These are phyloP conservation scores for Mycena crocata DNA, from an alignment of 768 basidiomycete species.

Conservation along the genomic window DNA sequence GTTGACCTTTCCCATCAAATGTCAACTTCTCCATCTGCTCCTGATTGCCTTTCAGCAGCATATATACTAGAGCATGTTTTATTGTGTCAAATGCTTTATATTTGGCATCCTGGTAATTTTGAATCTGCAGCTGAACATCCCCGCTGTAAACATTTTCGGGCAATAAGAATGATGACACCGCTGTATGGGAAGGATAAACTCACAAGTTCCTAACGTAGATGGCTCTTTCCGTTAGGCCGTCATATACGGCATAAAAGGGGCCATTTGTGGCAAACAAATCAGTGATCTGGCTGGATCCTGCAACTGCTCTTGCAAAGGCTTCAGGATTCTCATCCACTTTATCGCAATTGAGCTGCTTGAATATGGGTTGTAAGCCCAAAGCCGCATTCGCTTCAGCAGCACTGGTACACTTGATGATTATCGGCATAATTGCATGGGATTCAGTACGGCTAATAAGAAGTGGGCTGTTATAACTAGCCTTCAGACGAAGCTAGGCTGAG, in stretches of 20 bases:
- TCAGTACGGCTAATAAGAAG: not conserved
- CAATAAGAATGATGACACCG: not conserved
- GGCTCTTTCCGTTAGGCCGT: not conserved
- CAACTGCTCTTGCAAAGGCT: not conserved
- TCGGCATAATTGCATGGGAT: slow-evolving; percentile 6
- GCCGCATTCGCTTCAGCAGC: not conserved
- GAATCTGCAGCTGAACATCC: not conserved
- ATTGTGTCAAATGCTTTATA: not conserved
- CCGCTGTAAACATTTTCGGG: not conserved
- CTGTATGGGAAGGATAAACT: not conserved
- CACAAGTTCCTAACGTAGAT: slow-evolving; percentile 8
- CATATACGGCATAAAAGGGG: slow-evolving; percentile 14
- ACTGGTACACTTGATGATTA: slow-evolving; percentile 12
- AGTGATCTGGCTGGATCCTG: not conserved
- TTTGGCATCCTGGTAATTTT: slow-evolving; percentile 1
- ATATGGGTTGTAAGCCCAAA: not conserved
- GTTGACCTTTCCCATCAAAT: not conserved
- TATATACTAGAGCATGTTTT: slow-evolving; percentile 9
- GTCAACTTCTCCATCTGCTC: not conserved
- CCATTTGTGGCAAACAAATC: not conserved
- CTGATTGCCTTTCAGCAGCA: slow-evolving; percentile 11
- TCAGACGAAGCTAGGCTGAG: not conserved
- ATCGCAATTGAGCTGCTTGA: not conserved
- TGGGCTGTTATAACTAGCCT: not conserved
- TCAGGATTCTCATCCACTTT: not conserved